Evolutionary conservation across 208 protist genomes (phyloP).

Genomic region (Trypanosoma vivax): DNA sequence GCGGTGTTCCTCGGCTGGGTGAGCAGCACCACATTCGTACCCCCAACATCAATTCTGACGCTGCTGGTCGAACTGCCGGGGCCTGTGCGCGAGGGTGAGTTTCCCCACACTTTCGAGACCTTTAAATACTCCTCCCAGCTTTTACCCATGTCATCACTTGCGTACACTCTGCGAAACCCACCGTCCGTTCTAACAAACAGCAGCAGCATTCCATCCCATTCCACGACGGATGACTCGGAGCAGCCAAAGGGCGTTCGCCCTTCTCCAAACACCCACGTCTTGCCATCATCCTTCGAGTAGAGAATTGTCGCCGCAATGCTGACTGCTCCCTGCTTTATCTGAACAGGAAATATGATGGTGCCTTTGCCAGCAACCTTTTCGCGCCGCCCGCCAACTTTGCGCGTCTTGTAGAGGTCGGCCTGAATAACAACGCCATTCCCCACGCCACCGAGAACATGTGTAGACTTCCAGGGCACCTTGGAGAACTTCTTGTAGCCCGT

Average conservation of each 20-base stretch:
- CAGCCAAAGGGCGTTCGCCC: neutral
- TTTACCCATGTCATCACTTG: constrained; percentile 5
- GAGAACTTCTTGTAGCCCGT: neutral
- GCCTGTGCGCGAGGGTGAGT: neutral
- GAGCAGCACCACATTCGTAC: constrained; percentile 5
- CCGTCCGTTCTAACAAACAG: neutral
- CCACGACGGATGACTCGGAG: neutral
- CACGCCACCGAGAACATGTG: constrained; percentile 4
- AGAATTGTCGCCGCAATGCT: constrained; percentile 1
- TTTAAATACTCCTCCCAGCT: constrained; percentile 2
- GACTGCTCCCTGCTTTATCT: neutral
- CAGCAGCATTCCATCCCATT: constrained; percentile 2
- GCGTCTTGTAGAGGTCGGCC: too few relatives aligned
- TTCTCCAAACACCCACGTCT: constrained; percentile 1
- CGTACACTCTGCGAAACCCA: constrained; percentile 5
- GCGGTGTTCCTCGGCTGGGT: neutral
- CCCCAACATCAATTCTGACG: neutral
- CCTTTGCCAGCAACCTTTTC: constrained; percentile 4
- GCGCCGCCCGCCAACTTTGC: too few relatives aligned
- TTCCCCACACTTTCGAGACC: neutral
- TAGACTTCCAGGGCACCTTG: too few relatives aligned
- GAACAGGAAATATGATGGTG: constrained; percentile 8
- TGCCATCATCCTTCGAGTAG: constrained; percentile 1
- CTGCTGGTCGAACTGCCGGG: neutral
- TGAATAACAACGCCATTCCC: neutral